Percentiles rank a stretch among this genome's conserved stretches.
These are phyloP conservation scores for Wickerhamiella lipophila DNA, from an alignment of 805 yeast genomes.

Conservation along the genomic window DNA sequence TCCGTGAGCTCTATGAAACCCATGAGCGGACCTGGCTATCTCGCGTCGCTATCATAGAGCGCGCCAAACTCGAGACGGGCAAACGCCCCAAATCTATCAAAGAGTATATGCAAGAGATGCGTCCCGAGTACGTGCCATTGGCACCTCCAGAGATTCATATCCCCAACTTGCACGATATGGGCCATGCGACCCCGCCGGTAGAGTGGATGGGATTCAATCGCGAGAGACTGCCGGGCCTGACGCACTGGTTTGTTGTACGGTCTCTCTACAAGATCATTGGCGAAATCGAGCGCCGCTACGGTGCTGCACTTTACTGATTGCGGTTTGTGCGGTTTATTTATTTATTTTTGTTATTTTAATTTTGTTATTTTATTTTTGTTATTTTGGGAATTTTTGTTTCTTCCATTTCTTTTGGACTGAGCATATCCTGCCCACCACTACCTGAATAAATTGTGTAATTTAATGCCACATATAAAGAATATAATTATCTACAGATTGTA, in stretches of 20 bases:
- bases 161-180: constrained; percentile 80
- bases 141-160: constrained; percentile 74
- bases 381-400: too few relatives aligned
- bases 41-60: constrained; percentile 13
- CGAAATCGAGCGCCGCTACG: constrained; percentile 38
- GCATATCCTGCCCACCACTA: too few relatives aligned
- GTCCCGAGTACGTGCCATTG: constrained; percentile 41
- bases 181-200: constrained; percentile 94
- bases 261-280: constrained; percentile 61
- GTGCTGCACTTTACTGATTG: constrained; percentile 11
- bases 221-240: constrained; percentile 67
- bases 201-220: constrained; percentile 97
- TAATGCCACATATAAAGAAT: not conserved
- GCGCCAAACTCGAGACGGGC: not conserved
- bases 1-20: constrained; percentile 82
- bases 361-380: too few relatives aligned
- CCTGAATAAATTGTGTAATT: not conserved
- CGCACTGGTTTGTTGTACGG: constrained; percentile 68
- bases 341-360: not conserved
- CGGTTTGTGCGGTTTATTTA: too few relatives aligned
- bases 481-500: constrained; percentile 4
- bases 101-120: not conserved
- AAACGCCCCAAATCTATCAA: not conserved
- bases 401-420: too few relatives aligned
- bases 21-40: constrained; percentile 33